Base-by-base conservation (phyloP, 78 protist species). In the Corallochytrium limacisporum region DNA sequence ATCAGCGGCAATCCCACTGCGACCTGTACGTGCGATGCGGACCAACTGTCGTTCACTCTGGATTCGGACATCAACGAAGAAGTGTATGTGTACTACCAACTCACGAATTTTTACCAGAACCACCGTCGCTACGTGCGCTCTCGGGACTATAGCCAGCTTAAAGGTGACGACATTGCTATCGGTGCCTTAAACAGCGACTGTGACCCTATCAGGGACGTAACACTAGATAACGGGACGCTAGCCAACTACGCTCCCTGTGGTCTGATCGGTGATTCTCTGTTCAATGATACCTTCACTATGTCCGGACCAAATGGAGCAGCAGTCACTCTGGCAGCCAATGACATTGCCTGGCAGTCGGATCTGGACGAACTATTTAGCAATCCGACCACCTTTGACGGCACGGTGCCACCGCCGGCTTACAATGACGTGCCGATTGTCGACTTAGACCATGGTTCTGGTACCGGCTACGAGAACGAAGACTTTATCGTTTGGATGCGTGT, bases 401-500 rank as follows among this genome's bases (percentile, higher is more conserved):
- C 63, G 15, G 42, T 28, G 9, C 42, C 13, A 12, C 63, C 63
- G 15, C 63, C 74, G 28, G 31, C 36, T 39, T 7, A 15, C 20
- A 24, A 12, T 20, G 49, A 47, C 57, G 20, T 12, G 31, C 18
- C 59, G 15, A 15, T 53, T 12, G 59, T 13, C 28, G 0, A 20
- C 37, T 20, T 43, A 43, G 16, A 16, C 16, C 16, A 43, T 43
- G 13, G 48, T 43, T 43, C 48, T 53, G 28, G 15, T 18, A 33
- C 20, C 18, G 77, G 84, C 48, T 76, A 63, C 43, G 36, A 62
- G 29, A 84, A 87, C 72, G 87, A 79, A 62, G 91, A 82, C 57
- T 80, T 90, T 22, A 85, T 92, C 50, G 97, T 89, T 26, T 92
- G 97, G 97, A 92, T 92, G 97, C 71, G 93, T 43, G 68, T 86